Evolutionary conservation across 768 basidiomycete genomes (phyloP).

Genomic region (Saitozyma podzolica): DNA sequence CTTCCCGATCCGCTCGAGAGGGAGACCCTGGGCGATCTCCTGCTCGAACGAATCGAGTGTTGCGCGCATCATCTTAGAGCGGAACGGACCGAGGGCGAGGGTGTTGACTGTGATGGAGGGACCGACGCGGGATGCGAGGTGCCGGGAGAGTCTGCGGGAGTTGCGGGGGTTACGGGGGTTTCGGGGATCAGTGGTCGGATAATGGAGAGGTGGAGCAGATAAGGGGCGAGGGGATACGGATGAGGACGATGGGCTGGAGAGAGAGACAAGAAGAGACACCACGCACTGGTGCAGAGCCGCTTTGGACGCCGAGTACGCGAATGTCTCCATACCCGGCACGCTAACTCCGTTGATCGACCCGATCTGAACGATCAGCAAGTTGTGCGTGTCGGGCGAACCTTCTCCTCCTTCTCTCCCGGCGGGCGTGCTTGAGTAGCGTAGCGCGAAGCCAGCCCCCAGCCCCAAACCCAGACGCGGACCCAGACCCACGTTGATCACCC

Average conservation of each 20-base stretch:
- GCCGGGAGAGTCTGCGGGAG: conserved; percentile 58
- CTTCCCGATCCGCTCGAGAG: conserved; percentile 62
- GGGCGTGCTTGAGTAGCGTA: too few species aligned
- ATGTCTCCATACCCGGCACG: conserved; percentile 64
- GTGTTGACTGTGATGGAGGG: conserved; percentile 66
- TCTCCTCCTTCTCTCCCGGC: not conserved
- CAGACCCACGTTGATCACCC: conserved; percentile 62
- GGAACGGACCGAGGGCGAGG: conserved; percentile 61
- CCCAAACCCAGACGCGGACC: too few species aligned
- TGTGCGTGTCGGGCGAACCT: not conserved
- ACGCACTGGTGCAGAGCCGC: conserved; percentile 50
- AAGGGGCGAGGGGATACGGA: not conserved
- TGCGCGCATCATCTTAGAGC: conserved; percentile 60
- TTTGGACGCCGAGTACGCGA: conserved; percentile 68
- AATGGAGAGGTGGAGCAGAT: conserved; percentile 1
- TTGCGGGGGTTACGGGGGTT: not conserved
- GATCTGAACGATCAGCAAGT: conserved; percentile 55
- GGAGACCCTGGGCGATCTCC: conserved; percentile 56
- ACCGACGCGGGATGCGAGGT: conserved; percentile 63
- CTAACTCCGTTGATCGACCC: conserved; percentile 64
- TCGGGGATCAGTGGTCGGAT: not conserved
- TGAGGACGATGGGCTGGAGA: conserved; percentile 2
- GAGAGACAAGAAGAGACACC: not conserved
- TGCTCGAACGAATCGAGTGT: conserved; percentile 59
- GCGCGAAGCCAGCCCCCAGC: too few species aligned